Base-by-base conservation (phyloP, 1,139 yeast species). In the Yamadazyma sp. region DNA sequence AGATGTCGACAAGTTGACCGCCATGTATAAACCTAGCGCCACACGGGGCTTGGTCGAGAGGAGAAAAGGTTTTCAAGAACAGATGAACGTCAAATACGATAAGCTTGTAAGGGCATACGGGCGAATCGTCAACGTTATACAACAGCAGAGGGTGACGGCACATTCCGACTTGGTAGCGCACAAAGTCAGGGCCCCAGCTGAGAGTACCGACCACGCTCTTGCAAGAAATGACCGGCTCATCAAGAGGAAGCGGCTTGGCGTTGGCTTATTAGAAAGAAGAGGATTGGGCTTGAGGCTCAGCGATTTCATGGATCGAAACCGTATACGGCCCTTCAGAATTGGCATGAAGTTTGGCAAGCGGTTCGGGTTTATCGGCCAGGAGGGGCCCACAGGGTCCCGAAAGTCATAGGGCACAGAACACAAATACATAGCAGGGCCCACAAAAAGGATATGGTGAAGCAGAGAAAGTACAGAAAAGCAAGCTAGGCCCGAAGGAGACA, bases 141-240 rank as follows among this genome's bases (percentile, higher is more conserved):
- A 54, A 5, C 31, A 45, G 2, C 50, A 59, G 7, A 36, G 48
- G 1, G 58, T 69, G 1, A 56, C 59, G 38, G 58, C 61, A 40
- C 76, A 72, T 46, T 56, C 69, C 2, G 74, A 70, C 36, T 44
- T 71, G 7, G 63, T 66, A 12, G 42, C 22, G 17, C 31, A 27
- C 8, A 15, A 16, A 17, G 14, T 20, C n/a, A 17, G 8, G 8
- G 16, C 22, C 5, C 22, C 22, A 8, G 22, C 14, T 7, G 11
- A 10, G 4, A 17, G 11, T 7, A 17, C 11, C 14, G 43, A 42
- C 17, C 27, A 38, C n/a, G 35, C 31, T n/a, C 25, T 44, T 9
- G 15, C 7, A 5, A 12, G 18, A 8, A 36, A 47, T 12, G 53
- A 49, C 17, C 31, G 34, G 14, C 18, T 18, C 7, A 27, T 45